Evolutionary conservation across 192 early-diverging fungal species (phyloP), one percentile per base, ranked within the genome.

Genomic region (Chytriomyces sp.): DNA sequence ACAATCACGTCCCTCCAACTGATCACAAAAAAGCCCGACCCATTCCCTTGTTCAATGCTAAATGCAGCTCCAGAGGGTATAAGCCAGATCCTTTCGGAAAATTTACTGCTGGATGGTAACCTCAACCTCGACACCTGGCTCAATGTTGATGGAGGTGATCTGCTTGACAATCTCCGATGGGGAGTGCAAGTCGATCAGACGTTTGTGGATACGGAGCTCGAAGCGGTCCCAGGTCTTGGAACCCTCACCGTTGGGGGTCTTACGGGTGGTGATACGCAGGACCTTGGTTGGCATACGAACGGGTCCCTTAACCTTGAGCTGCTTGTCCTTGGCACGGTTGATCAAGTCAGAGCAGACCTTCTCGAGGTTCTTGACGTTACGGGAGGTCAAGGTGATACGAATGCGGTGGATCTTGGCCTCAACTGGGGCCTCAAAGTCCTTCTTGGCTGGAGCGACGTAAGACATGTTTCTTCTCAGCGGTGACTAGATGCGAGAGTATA

Each of bases 141-240:
- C 95, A 83, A 96, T 94, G 80, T 93, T 90, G 89, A 96, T 97
- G 86, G 94, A 94, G 83, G 94, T 96, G 87, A 99, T 94, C 91
- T 99, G 96, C 95, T 99, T 99, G 82, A 99, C 97, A 76, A 99
- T 97, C 89, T 99, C 97, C 75, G 95, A 96, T 81, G 97, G 96
- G 82, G 94, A 96, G 95, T 97, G 93, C 82, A 99, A 91, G 87
- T 99, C 97, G 79, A 99, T 97, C 77, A 99, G 88, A 86, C 97
- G 95, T 94, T 99, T 99, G 95, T 99, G 97, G 89, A 99, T 96
- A 84, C 91, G 90, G 95, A 99, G 96, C 90, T 97, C 94, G 82
- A 89, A 99, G 79, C 95, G 91, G 87, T 99, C 97, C 93, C 96
- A 99, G 91, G 96, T 98, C 93, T 99, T 96, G 90, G 96, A 95